Conservation (phyloP, 2,329 filamentous ascomycete species). For the Calonectria leucothoes region DNA sequence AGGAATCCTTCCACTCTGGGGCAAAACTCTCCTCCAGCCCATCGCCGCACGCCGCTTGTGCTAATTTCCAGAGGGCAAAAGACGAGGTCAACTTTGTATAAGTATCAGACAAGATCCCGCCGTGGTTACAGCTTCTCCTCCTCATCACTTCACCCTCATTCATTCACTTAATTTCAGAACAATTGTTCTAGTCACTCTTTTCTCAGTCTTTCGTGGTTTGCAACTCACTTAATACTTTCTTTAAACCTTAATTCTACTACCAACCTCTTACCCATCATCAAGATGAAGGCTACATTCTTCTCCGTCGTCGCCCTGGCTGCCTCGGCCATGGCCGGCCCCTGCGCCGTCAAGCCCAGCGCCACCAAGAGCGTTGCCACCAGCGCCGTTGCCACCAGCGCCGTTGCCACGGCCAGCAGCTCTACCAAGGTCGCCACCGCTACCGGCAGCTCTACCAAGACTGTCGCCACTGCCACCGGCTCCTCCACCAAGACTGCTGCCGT, state of each 20-base stretch:
- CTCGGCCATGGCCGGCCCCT: neutral
- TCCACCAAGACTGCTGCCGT: neutral
- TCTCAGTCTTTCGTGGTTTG: neutral
- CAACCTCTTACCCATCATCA: neutral
- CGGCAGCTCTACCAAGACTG: neutral
- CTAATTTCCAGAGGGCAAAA: neutral
- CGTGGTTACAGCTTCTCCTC: neutral
- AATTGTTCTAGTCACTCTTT: neutral
- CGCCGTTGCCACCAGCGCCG: neutral
- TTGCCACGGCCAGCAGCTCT: neutral
- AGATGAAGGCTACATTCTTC: neutral
- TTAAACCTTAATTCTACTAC: slow-evolving; percentile 1
- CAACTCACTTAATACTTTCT: neutral
- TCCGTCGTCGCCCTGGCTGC: neutral
- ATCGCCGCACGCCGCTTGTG: neutral
- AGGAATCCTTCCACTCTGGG: neutral
- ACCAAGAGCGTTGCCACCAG: neutral
- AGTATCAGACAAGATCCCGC: neutral
- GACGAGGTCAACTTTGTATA: neutral
- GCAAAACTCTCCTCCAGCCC: neutral
- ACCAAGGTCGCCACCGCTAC: neutral
- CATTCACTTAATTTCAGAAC: neutral
- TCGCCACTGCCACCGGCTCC: neutral
- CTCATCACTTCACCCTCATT: neutral
- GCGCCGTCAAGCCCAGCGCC: neutral